Base-by-base conservation (phyloP, 345 rosid genomes). In the Populus nigra region DNA sequence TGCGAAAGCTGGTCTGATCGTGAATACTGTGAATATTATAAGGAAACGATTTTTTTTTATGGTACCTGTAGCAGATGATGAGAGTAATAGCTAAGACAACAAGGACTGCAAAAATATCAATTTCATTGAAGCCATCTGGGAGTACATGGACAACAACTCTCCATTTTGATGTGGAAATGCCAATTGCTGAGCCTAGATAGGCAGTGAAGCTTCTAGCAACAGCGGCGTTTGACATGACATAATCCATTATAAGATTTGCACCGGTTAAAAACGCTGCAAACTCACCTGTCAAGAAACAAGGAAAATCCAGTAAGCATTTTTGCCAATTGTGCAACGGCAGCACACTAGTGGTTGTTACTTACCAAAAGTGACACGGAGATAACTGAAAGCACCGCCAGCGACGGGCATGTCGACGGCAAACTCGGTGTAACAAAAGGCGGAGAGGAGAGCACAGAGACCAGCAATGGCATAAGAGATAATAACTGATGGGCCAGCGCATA, bases 371-470 rank as follows among this genome's bases (percentile, higher is more conserved):
- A 90, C 87, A 47, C 99, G 92, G 83, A 94, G 88, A 84, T 93
- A 94, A 78, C 95, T 93, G 82, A 93, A 94, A 29, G 99, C 98
- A 29, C 99, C 99, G 43, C 99, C 99, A 67, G 99, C 99, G n/a
- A 95, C 93, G 43, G 98, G 99, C 83, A 95, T 86, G 69, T 91
- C 95, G 15, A 95, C 99, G 76, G 99, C 99, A 81, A 95, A 95
- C 79, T 95, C 99, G 1, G 99, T 95, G 88, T 95, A 95, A 74
- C 99, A 95, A 80, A 95, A 92, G 73, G 98, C 97, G 39, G 99
- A 95, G 71, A 95, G 97, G 13, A 93, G 92, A 33, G 99, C 97
- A 77, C 99, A 93, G 79, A 95, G 78, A 10, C 98, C 99, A n/a
- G 99, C 96, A 87, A 94, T 91, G 88, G 91, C 97, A 81, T 93